A percentile compares a stretch with the other conserved stretches of the same genome.
Conservation (phyloP, 768 basidiomycete species). For the Kwoniella newhampshirensis region DNA sequence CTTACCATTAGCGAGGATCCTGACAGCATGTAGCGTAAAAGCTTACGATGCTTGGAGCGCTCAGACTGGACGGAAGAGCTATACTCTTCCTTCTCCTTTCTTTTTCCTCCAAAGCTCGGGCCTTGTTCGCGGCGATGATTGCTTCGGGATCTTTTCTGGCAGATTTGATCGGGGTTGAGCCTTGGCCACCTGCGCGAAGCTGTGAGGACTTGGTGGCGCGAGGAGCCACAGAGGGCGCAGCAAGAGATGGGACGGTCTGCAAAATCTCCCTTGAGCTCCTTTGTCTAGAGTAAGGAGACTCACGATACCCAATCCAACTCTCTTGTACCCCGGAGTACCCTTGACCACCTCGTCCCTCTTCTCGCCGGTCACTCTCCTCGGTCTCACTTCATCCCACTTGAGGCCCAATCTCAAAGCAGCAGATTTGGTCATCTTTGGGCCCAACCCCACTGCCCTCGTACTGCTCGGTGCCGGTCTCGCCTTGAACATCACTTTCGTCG, state of each 20-base stretch:
- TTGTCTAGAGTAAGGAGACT: no score
- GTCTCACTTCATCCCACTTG: conserved; percentile 29
- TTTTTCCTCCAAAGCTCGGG: conserved; percentile 5
- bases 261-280: no score
- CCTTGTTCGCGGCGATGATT: neutral
- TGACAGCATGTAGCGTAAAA: no score
- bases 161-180: neutral
- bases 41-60: neutral
- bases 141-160: neutral
- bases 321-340: conserved; percentile 31
- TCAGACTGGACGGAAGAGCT: neutral
- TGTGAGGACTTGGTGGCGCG: conserved; percentile 31
- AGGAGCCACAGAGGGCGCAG: conserved; percentile 26
- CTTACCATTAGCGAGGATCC: no score
- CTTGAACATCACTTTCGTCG: conserved; percentile 16
- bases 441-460: conserved; percentile 13
- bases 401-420: conserved; percentile 32
- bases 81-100: conserved; percentile 10
- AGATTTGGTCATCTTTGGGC: conserved; percentile 41
- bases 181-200: conserved; percentile 20
- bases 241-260: conserved; percentile 33
- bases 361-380: conserved; percentile 2
- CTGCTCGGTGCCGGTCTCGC: conserved; percentile 26
- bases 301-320: conserved; percentile 28
- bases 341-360: conserved; percentile 4